Evolutionary conservation across 176 grass and related monocot genomes (phyloP).

Genomic region (Oryza meyeriana): DNA sequence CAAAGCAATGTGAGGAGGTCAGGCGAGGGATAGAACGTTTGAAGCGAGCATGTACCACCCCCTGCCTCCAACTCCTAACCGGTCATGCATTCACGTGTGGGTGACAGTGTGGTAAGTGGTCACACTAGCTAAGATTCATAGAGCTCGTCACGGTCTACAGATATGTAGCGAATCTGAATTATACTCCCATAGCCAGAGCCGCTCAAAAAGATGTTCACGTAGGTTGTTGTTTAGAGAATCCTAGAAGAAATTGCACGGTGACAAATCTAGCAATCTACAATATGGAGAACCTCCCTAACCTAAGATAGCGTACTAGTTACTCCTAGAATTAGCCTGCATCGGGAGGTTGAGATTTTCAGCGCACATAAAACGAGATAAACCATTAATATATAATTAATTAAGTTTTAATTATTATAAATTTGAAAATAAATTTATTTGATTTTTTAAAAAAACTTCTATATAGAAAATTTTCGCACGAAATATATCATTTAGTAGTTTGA

Average conservation of each 20-base stretch:
- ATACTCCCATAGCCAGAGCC: not conserved
- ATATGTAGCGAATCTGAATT: not conserved
- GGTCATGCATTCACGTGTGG: not conserved
- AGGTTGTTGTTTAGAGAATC: not conserved
- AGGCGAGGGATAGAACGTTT: not conserved
- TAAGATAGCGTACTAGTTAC: not conserved
- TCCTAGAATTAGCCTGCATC: too few relatives aligned
- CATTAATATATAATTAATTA: too few relatives aligned
- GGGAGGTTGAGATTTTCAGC: too few relatives aligned
- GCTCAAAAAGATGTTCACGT: not conserved
- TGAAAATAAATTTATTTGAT: too few relatives aligned
- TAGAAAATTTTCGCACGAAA: too few relatives aligned
- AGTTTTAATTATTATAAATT: too few relatives aligned
- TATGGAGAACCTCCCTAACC: too few relatives aligned
- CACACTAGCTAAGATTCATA: not conserved
- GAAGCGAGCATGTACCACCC: not conserved
- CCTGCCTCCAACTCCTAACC: not conserved
- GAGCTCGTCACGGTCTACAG: not conserved
- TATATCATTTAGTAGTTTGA: too few relatives aligned
- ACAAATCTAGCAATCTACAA: slow-evolving; percentile 13
- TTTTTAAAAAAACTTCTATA: too few relatives aligned
- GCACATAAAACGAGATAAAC: too few relatives aligned
- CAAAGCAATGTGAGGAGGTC: not conserved
- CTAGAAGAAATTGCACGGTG: not conserved
- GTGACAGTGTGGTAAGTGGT: not conserved